These are phyloP conservation scores for Penicillium sp. DNA, from an alignment of 2,329 filamentous ascomycete species.

Conservation along the genomic window DNA sequence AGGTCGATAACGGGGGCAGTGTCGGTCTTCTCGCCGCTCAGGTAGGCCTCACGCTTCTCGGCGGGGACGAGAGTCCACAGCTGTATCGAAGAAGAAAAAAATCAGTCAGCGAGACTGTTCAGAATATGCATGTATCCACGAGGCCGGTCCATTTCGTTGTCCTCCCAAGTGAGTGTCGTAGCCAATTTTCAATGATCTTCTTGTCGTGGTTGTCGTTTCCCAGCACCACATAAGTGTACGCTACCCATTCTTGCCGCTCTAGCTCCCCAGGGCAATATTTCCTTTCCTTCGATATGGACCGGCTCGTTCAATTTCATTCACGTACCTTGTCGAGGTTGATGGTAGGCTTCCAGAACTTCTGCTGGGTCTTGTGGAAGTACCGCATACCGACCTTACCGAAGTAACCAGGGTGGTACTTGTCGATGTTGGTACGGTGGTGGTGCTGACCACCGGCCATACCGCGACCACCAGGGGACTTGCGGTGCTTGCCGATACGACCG, in stretches of 20 bases:
- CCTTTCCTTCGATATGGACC: slow-evolving; percentile 2
- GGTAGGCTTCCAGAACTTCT: slow-evolving; percentile 97
- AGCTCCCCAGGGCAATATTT: background rate
- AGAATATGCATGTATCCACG: background rate
- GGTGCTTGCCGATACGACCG: slow-evolving; percentile 98
- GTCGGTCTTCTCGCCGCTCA: slow-evolving; percentile 77
- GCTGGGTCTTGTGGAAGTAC: slow-evolving; percentile 94
- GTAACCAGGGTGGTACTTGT: slow-evolving; percentile 98
- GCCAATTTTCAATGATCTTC: slow-evolving; percentile 1
- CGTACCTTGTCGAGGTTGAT: slow-evolving; percentile 98
- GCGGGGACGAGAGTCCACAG: slow-evolving; percentile 93
- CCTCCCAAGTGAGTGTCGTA: background rate
- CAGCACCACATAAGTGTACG: slow-evolving; percentile 3
- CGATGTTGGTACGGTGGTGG: slow-evolving; percentile 92
- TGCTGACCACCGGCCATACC: slow-evolving; percentile 98
- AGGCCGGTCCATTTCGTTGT: background rate
- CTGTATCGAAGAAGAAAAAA: slow-evolving; percentile 49
- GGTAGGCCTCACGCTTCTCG: slow-evolving; percentile 92
- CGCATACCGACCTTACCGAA: slow-evolving; percentile 97
- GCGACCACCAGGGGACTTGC: slow-evolving; percentile 81
- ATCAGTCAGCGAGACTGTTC: slow-evolving; percentile 18
- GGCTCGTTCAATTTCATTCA: slow-evolving; percentile 28
- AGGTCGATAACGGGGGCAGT: slow-evolving; percentile 98
- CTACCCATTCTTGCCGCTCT: background rate
- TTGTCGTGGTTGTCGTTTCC: slow-evolving; percentile 1